Percentiles rank a stretch among this genome's conserved stretches.
Evolutionary conservation across 148 eudicot genomes (phyloP).

Genomic region (Pharnaceum exiguum): DNA sequence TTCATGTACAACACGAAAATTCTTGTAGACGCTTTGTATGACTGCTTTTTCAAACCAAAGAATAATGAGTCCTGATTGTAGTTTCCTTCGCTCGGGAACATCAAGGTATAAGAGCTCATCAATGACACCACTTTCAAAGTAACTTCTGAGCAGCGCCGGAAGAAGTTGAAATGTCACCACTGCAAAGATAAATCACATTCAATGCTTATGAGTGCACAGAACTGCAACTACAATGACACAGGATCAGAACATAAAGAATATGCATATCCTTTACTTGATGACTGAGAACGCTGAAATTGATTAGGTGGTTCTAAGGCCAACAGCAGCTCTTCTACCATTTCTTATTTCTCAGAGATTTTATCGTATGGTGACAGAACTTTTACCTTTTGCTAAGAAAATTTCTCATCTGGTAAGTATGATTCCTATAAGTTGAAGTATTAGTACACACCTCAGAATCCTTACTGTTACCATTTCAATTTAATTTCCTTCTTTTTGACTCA

Average conservation of each 20-base stretch:
- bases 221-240: neutral
- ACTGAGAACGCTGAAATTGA: neutral
- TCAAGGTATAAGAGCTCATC: constrained; percentile 58
- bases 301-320: neutral
- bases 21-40: constrained; percentile 46
- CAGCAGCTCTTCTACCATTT: neutral
- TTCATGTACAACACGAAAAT: constrained; percentile 54
- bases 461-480: too few species aligned
- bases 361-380: too few species aligned
- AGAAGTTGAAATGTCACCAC: constrained; percentile 41
- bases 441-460: too few species aligned
- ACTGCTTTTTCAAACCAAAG: constrained; percentile 48
- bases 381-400: neutral
- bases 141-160: constrained; percentile 31
- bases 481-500: too few species aligned
- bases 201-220: constrained; percentile 4
- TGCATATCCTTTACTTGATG: neutral
- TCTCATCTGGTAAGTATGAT: neutral
- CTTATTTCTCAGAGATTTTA: neutral
- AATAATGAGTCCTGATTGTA: constrained; percentile 38
- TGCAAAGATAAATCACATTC: constrained; percentile 20
- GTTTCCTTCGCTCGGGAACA: constrained; percentile 30
- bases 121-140: constrained; percentile 43
- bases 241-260: neutral
- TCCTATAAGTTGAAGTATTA: neutral